Evolutionary conservation across 2,329 filamentous ascomycete species (phyloP), one percentile per base, ranked within the genome.

Genomic region (Pyricularia grisea): DNA sequence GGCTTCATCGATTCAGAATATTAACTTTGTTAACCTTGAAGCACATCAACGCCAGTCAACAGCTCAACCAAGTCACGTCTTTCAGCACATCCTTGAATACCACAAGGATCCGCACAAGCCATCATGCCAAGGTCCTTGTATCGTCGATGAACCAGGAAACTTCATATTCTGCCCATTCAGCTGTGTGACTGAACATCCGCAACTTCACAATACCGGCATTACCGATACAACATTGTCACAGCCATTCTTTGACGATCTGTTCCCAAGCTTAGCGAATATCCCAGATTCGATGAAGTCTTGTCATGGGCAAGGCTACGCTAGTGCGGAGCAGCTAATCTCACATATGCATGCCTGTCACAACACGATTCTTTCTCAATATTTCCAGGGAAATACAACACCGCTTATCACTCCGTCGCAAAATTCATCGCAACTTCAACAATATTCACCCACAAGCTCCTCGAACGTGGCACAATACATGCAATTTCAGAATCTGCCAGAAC

Each of bases 251-350:
- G 58, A 68, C 28, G 55, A 60, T 11, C n/a, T 27, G 17, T 25
- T 33, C n/a, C 55, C 31, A 10, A n/a, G 55, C n/a, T 14, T 55
- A n/a, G 42, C 36, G 2, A n/a, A 30, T 23, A 58, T 55, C 33
- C 66, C 66, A 1, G 36, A 50, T 4, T 30, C 30, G 66, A 50
- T 67, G 66, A 55, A 50, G 17, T 67, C 66, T 17, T 50, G 55
- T 27, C 55, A 55, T 14, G 30, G 36, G 25, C 36, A 50, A 11
- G 36, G 55, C 42, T 67, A 55, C 25, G 55, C 14, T n/a, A 67
- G 66, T 25, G 66, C 36, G n/a, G 65, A 68, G 64, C 70, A 69
- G 23, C 67, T 31, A 14, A 68, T 68, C 9, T 68, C 60, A 28
- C 60, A 63, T 30, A 30, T 63, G 27, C 60, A 28, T 28, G 14